A percentile compares a stretch with the other conserved stretches of the same genome.
Evolutionary conservation across 2,329 filamentous ascomycete genomes (phyloP).

Genomic region (Emergomyces pasteurianus): DNA sequence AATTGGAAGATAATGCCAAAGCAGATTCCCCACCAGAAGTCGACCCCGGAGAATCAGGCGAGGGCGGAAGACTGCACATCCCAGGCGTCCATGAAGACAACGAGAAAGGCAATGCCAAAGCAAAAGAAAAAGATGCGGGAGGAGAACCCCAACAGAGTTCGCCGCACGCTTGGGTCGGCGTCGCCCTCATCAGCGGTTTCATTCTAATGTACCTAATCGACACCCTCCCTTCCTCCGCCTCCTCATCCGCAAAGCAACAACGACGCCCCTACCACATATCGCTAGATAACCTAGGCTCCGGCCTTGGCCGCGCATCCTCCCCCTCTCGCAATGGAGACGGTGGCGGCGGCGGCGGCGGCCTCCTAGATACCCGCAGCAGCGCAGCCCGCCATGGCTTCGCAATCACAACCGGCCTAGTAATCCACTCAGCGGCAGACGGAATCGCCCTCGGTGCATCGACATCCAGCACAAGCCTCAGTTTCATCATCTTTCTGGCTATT

Average conservation of each 20-base stretch:
- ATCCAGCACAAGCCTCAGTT: constrained; percentile 63
- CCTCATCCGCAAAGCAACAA: constrained; percentile 50
- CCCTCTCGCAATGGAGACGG: constrained; percentile 27
- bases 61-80: neutral
- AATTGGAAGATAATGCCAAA: neutral
- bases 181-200: constrained; percentile 79
- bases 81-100: neutral
- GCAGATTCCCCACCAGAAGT: neutral
- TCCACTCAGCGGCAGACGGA: constrained; percentile 88
- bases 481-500: constrained; percentile 91
- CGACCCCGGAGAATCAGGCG: neutral
- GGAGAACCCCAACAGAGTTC: constrained; percentile 34
- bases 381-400: constrained; percentile 43
- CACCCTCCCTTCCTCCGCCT: constrained; percentile 62
- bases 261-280: constrained; percentile 74
- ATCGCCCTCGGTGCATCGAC: constrained; percentile 91
- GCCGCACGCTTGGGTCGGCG: constrained; percentile 67
- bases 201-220: constrained; percentile 96
- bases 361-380: constrained; percentile 22
- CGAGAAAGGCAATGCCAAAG: constrained; percentile 13
- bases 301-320: constrained; percentile 34
- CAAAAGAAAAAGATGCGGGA: constrained; percentile 29
- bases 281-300: constrained; percentile 62
- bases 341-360: neutral
- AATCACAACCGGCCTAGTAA: constrained; percentile 90